These are phyloP conservation scores for Edaphochlamys debaryana DNA, from an alignment of 139 green algal genomes.

Conservation along the genomic window DNA sequence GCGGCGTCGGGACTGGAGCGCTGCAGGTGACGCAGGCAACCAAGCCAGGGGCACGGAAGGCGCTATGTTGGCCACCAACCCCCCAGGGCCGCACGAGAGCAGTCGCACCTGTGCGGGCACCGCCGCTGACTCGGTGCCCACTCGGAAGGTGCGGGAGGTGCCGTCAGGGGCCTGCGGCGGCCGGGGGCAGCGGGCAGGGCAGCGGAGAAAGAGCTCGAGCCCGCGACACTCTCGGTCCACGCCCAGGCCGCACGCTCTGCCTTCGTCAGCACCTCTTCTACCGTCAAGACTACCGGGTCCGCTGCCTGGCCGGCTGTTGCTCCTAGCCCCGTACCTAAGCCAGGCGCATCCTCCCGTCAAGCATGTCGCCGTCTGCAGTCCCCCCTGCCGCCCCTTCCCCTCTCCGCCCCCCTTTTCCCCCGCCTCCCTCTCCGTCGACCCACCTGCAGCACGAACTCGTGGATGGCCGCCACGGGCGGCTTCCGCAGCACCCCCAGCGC, in stretches of 20 bases:
- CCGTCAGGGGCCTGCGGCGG: constrained; percentile 71
- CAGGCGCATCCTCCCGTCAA: not conserved
- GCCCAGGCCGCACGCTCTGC: too few relatives aligned
- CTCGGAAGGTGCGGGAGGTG: constrained; percentile 80
- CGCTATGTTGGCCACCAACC: too few relatives aligned
- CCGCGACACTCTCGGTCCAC: too few relatives aligned
- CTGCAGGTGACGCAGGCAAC: too few relatives aligned
- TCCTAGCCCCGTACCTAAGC: too few relatives aligned
- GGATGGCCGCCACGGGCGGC: constrained; percentile 72
- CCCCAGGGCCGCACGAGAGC: too few relatives aligned
- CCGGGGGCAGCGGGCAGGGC: too few relatives aligned
- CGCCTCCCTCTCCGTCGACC: not conserved
- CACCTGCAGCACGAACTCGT: constrained; percentile 75
- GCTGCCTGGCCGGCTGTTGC: not conserved
- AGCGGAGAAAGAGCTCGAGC: too few relatives aligned
- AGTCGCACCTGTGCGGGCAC: constrained; percentile 79
- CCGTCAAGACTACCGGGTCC: too few relatives aligned
- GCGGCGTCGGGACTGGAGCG: too few relatives aligned
- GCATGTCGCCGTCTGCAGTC: not conserved
- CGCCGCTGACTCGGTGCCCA: constrained; percentile 78
- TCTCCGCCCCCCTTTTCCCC: not conserved
- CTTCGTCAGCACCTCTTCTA: too few relatives aligned
- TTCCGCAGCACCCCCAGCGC: constrained; percentile 59
- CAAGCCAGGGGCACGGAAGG: too few relatives aligned
- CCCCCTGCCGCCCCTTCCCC: not conserved